phyloP scores from a whole-genome alignment of 2,329 filamentous ascomycete species.

The Epicoccum sorghinum region DNA sequence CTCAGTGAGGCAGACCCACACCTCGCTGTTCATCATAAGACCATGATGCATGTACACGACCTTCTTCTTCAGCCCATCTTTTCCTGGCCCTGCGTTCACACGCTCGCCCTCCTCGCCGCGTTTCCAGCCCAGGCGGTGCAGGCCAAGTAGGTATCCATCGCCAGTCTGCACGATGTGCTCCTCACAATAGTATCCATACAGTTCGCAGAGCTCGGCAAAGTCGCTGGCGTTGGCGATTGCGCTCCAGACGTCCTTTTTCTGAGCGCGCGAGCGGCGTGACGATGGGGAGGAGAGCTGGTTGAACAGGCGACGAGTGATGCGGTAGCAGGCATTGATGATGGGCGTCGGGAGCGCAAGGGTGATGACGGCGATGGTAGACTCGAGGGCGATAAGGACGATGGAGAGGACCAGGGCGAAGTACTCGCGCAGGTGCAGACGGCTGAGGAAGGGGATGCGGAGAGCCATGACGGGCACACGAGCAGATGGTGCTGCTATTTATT shows the following conservation, averaged over 20 bases:
- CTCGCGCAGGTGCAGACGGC: conserved; percentile 68
- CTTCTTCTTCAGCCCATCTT: conserved; percentile 69
- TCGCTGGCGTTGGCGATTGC: conserved; percentile 85
- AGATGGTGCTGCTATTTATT: neutral
- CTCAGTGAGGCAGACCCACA: conserved; percentile 94
- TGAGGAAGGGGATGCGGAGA: conserved; percentile 67
- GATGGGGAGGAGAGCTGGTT: conserved; percentile 76
- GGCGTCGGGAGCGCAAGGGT: conserved; percentile 86
- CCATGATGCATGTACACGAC: conserved; percentile 96
- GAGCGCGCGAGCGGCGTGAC: conserved; percentile 69
- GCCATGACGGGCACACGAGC: conserved; percentile 28
- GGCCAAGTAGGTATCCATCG: conserved; percentile 89
- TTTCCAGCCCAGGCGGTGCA: conserved; percentile 85
- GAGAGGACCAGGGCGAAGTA: conserved; percentile 87
- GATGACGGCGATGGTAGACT: conserved; percentile 81
- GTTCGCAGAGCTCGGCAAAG: conserved; percentile 89
- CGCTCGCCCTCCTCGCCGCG: conserved; percentile 79
- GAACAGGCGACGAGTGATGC: conserved; percentile 80
- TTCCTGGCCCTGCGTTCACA: conserved; percentile 73
- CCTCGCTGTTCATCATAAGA: conserved; percentile 97
- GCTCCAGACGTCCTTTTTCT: conserved; percentile 75
- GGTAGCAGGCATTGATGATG: conserved; percentile 82
- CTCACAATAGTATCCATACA: conserved; percentile 92
- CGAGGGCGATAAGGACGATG: conserved; percentile 80
- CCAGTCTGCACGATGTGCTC: conserved; percentile 95